Evolutionary conservation across 108 stramenopile genomes (phyloP).

Genomic region (Nitzschia inconspicua): DNA sequence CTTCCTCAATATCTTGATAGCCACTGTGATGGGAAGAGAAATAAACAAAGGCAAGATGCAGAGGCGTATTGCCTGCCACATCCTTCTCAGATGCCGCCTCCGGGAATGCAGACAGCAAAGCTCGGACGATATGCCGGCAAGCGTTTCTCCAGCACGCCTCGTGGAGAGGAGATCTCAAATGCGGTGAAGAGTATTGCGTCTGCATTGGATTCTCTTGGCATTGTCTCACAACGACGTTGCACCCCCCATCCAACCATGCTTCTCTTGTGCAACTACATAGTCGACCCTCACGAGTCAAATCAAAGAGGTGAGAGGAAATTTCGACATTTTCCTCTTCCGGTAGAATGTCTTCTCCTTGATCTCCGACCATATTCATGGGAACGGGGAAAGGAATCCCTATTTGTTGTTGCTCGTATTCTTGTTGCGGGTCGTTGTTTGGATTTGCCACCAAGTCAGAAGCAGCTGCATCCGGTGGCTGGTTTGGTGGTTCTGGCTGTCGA

Average conservation of each 20-base stretch:
- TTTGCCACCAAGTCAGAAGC: too few species aligned
- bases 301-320: slow-evolving; percentile 16
- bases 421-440: too few species aligned
- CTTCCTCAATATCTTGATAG: slow-evolving; percentile 19
- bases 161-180: slow-evolving; percentile 37
- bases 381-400: not conserved
- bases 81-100: slow-evolving; percentile 16
- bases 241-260: slow-evolving; percentile 9
- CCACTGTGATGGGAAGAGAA: slow-evolving; percentile 8
- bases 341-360: too few species aligned
- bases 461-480: too few species aligned
- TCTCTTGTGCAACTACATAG: slow-evolving; percentile 16
- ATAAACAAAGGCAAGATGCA: slow-evolving; percentile 42
- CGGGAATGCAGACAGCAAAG: slow-evolving; percentile 28
- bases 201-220: slow-evolving; percentile 13
- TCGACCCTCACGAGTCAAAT: slow-evolving; percentile 21
- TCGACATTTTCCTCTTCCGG: too few species aligned
- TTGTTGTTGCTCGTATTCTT: not conserved
- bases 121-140: slow-evolving; percentile 36
- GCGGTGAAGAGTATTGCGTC: slow-evolving; percentile 14
- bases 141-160: slow-evolving; percentile 38
- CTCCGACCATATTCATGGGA: too few species aligned
- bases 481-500: too few species aligned
- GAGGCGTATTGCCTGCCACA: slow-evolving; percentile 34
- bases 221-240: slow-evolving; percentile 20